These are phyloP conservation scores for Phytopythium delawarense DNA, from an alignment of 352 stramenopile genomes.

Conservation along the genomic window DNA sequence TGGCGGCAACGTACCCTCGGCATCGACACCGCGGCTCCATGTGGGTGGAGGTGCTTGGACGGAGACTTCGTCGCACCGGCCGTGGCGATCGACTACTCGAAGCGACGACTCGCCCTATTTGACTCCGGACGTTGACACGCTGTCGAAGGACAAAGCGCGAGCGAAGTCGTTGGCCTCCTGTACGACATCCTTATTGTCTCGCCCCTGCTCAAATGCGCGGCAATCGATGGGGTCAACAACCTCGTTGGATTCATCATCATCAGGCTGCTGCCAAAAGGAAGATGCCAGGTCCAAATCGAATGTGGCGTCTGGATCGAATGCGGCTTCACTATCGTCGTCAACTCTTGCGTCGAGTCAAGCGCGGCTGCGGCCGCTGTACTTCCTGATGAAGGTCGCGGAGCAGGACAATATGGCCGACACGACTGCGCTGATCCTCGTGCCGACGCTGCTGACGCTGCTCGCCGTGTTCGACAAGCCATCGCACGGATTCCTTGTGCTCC, in stretches of 20 bases:
- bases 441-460: constrained; percentile 70
- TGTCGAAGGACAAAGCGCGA: background rate
- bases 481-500: constrained; percentile 49
- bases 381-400: constrained; percentile 85
- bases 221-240: background rate
- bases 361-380: constrained; percentile 70
- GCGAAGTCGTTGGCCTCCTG: background rate
- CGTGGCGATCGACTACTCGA: background rate
- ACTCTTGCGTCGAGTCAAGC: constrained; percentile 12
- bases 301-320: background rate
- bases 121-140: background rate
- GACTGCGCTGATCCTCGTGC: constrained; percentile 79
- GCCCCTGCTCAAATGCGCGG: background rate
- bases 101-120: background rate
- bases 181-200: background rate
- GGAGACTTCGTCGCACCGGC: background rate
- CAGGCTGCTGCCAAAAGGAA: background rate
- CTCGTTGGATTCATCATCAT: background rate
- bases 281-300: background rate
- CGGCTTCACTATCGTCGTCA: background rate
- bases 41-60: background rate
- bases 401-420: constrained; percentile 89
- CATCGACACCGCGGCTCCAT: background rate
- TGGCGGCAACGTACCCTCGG: background rate
- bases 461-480: constrained; percentile 73